phyloP scores from a whole-genome alignment of 2,329 filamentous ascomycete genomes.

The Neonectria coccinea region DNA sequence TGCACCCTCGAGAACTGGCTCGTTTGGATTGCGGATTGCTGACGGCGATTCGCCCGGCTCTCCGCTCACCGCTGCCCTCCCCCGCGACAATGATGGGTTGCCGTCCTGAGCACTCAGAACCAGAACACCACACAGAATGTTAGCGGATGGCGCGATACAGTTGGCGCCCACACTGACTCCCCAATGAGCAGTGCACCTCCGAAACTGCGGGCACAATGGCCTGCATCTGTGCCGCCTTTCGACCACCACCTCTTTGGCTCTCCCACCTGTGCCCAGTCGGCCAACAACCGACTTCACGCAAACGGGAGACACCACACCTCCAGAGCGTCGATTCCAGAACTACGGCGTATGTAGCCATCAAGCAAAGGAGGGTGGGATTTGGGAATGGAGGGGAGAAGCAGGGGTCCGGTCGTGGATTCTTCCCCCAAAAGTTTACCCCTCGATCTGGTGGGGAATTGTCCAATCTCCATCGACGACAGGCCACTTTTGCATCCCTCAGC shows the following conservation, averaged over 20 bases:
- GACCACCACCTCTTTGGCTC: conserved; percentile 2
- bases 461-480: conserved; percentile 43
- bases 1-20: conserved; percentile 20
- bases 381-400: conserved; percentile 23
- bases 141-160: conserved; percentile 32
- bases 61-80: conserved; percentile 44
- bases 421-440: conserved; percentile 36
- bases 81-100: conserved; percentile 30
- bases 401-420: conserved; percentile 20
- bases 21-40: conserved; percentile 23
- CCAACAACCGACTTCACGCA: conserved; percentile 27
- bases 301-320: conserved; percentile 4
- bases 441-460: conserved; percentile 46
- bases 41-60: conserved; percentile 29
- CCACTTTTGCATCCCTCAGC: conserved; percentile 39
- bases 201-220: conserved; percentile 16
- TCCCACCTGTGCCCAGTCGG: conserved; percentile 27
- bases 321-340: conserved; percentile 2
- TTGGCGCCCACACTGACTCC: conserved; percentile 22
- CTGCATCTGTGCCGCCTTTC: conserved; percentile 9
- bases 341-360: conserved; percentile 3
- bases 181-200: conserved; percentile 18
- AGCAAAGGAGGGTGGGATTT: conserved; percentile 21
- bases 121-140: conserved; percentile 19
- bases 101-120: conserved; percentile 18